These are phyloP conservation scores for Candida xiaguanensis DNA, from an alignment of 805 yeast species.

Conservation along the genomic window DNA sequence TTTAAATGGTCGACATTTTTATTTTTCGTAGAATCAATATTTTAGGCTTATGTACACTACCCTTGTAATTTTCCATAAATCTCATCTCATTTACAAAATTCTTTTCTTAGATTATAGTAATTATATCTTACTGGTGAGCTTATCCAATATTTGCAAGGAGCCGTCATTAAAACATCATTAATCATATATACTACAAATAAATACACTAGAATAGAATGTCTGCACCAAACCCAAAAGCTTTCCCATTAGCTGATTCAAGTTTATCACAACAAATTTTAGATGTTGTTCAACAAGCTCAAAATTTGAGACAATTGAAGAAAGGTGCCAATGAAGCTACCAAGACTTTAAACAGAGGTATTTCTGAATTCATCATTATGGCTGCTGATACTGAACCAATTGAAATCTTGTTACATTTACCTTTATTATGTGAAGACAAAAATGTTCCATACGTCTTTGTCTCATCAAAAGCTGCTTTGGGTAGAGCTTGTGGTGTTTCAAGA, in stretches of 20 bases:
- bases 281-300: slow-evolving; percentile 96
- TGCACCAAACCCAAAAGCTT: slow-evolving; percentile 95
- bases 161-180: slow-evolving; percentile 23
- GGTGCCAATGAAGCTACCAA: slow-evolving; percentile 99
- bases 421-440: slow-evolving; percentile 98
- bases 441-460: slow-evolving; percentile 99
- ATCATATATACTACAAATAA: not conserved
- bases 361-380: slow-evolving; percentile 99
- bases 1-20: slow-evolving; percentile 6
- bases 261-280: slow-evolving; percentile 95
- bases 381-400: slow-evolving; percentile 99
- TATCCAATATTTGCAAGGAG: slow-evolving; percentile 43
- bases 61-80: not conserved
- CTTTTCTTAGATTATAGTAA: not conserved
- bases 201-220: too few species aligned
- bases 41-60: not conserved
- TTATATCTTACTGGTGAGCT: slow-evolving; percentile 28
- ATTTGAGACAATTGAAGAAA: slow-evolving; percentile 96
- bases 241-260: slow-evolving; percentile 96
- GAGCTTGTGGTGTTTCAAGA: slow-evolving; percentile 99
- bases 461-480: slow-evolving; percentile 96
- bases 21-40: not conserved
- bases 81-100: slow-evolving; percentile 1
- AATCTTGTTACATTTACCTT: slow-evolving; percentile 94
- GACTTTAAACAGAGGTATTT: slow-evolving; percentile 98